Evolutionary conservation across 1,284 basidiomycete species (phyloP).

Genomic region (Cryptococcus deneoformans): DNA sequence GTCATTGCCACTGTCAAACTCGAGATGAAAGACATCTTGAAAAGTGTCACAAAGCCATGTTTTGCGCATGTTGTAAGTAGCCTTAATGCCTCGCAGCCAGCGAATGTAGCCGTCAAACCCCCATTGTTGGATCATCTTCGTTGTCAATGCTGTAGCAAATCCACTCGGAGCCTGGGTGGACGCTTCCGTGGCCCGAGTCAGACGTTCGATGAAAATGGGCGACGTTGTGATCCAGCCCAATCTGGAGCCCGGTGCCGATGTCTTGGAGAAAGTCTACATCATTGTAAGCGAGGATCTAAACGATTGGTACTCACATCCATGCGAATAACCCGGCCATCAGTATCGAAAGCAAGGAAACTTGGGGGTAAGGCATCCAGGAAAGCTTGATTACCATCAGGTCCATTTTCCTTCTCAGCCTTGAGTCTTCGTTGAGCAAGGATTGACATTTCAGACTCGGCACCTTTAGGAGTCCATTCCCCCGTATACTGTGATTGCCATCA

Average conservation of each 20-base stretch:
- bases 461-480: conserved; percentile 37
- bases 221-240: conserved; percentile 70
- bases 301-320: conserved; percentile 43
- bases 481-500: conserved; percentile 33
- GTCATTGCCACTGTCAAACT: conserved; percentile 27
- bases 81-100: conserved; percentile 64
- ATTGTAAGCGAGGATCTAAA: conserved; percentile 9
- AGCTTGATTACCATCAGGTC: conserved; percentile 39
- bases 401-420: conserved; percentile 42
- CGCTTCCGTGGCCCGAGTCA: conserved; percentile 72
- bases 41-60: conserved; percentile 50
- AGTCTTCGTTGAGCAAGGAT: conserved; percentile 43
- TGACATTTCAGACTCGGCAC: conserved; percentile 19
- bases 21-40: conserved; percentile 46
- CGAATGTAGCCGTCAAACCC: conserved; percentile 66
- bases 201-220: conserved; percentile 59
- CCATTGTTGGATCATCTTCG: conserved; percentile 65
- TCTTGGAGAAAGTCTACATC: conserved; percentile 66
- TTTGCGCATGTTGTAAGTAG: conserved; percentile 46
- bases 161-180: conserved; percentile 70
- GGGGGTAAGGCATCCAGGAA: conserved; percentile 56
- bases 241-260: conserved; percentile 70
- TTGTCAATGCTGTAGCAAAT: conserved; percentile 61
- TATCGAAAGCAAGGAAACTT: conserved; percentile 61
- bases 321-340: conserved; percentile 47